A percentile compares a stretch with the other conserved stretches of the same genome.
phyloP scores from a whole-genome alignment of 1,139 yeast species.

The Geotrichum aggregatum region DNA sequence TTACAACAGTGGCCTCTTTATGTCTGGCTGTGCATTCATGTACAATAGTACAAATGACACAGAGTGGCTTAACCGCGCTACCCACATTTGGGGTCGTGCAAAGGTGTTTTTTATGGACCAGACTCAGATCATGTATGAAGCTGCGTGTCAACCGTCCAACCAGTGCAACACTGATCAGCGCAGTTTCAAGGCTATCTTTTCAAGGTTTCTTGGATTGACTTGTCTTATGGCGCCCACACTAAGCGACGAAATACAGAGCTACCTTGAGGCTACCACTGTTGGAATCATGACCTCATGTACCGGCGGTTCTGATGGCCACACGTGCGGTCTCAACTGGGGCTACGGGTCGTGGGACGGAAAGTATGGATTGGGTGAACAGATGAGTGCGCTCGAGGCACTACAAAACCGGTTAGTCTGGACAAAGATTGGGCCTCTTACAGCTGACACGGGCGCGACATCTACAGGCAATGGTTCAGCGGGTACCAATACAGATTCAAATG shows the following conservation, averaged over 20 bases:
- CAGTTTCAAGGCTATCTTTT: constrained; percentile 76
- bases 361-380: constrained; percentile 93
- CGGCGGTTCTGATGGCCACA: constrained; percentile 84
- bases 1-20: constrained; percentile 76
- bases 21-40: constrained; percentile 78
- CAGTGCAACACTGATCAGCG: constrained; percentile 84
- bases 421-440: constrained; percentile 44
- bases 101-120: constrained; percentile 54
- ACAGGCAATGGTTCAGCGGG: constrained; percentile 35
- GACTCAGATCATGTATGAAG: constrained; percentile 64
- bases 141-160: constrained; percentile 65
- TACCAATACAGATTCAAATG: constrained; percentile 2
- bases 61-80: constrained; percentile 59
- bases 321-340: constrained; percentile 86
- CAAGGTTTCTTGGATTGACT: constrained; percentile 72
- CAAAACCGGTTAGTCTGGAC: constrained; percentile 47
- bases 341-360: constrained; percentile 64
- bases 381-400: constrained; percentile 77
- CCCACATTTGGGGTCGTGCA: constrained; percentile 44
- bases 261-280: constrained; percentile 59
- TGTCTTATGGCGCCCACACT: constrained; percentile 68
- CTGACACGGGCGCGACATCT: constrained; percentile 48
- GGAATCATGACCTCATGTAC: constrained; percentile 81
- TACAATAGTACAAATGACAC: constrained; percentile 68
- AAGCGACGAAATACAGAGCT: constrained; percentile 47